A percentile compares a stretch with the other conserved stretches of the same genome.
phyloP scores from a whole-genome alignment of 768 basidiomycete species.

The Trametes elegans region DNA sequence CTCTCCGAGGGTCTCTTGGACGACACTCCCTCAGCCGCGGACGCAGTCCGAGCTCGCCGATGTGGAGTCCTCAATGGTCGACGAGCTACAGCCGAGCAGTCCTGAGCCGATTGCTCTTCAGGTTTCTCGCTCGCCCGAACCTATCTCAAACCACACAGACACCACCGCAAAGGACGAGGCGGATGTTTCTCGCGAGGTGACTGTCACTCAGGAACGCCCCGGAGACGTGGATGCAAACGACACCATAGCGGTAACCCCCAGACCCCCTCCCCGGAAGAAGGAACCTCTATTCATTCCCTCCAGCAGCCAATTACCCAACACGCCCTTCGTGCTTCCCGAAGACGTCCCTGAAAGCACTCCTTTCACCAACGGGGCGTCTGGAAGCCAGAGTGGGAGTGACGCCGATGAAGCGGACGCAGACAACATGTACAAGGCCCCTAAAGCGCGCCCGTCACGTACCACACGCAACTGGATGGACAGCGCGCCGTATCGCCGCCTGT shows the following conservation, averaged over 20 bases:
- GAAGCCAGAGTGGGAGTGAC: neutral
- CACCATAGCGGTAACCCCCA: neutral
- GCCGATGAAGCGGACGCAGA: conserved; percentile 3
- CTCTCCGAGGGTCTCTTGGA: conserved; percentile 27
- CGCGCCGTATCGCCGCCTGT: conserved; percentile 44
- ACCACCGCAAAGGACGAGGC: conserved; percentile 2
- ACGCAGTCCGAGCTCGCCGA: conserved; percentile 16
- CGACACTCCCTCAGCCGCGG: conserved; percentile 25
- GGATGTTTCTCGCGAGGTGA: conserved; percentile 6
- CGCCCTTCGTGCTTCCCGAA: conserved; percentile 47
- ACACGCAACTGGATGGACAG: conserved; percentile 5
- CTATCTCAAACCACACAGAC: neutral
- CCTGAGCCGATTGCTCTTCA: conserved; percentile 14
- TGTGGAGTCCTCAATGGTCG: conserved; percentile 27
- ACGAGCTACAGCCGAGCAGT: conserved; percentile 37
- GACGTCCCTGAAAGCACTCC: conserved; percentile 9
- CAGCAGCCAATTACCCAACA: conserved; percentile 52
- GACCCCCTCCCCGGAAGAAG: neutral
- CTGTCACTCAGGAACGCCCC: conserved; percentile 6
- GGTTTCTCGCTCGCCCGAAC: neutral
- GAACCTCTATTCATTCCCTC: conserved; percentile 50
- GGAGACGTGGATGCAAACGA: neutral
- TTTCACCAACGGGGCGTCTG: neutral
- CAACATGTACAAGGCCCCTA: conserved; percentile 23
- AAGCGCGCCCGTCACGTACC: neutral